phyloP scores from a whole-genome alignment of 306 rosid genomes.

The Betula pendula region DNA sequence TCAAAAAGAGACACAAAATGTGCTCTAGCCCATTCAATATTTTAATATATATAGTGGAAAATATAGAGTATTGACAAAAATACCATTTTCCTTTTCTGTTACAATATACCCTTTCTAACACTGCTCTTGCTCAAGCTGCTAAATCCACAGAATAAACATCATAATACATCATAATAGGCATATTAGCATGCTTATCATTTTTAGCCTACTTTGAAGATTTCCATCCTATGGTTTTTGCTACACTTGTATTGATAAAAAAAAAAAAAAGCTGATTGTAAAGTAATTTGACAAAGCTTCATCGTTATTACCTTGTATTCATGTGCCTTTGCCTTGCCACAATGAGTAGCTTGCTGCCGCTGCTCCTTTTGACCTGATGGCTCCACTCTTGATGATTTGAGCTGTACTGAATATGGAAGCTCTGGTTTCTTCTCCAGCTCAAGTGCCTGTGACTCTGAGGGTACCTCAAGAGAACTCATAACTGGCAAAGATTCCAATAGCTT shows the following conservation, averaged over 20 bases:
- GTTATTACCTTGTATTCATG: neutral
- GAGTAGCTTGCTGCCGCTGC: neutral
- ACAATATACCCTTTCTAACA: no score
- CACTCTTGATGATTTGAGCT: constrained; percentile 11
- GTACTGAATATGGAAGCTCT: constrained; percentile 7
- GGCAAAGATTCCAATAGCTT: neutral
- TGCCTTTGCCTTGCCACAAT: neutral
- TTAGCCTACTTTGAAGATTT: neutral
- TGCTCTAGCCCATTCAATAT: no score
- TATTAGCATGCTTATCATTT: neutral
- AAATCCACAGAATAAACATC: neutral
- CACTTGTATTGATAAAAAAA: neutral
- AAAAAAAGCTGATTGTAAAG: neutral
- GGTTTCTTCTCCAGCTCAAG: neutral
- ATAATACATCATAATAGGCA: neutral
- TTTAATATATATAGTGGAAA: no score
- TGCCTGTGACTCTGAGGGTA: neutral
- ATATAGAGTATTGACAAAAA: no score
- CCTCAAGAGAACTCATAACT: neutral
- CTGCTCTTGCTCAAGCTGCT: neutral
- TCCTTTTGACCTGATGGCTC: neutral
- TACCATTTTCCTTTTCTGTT: no score
- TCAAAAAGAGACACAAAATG: no score
- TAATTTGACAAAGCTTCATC: neutral
- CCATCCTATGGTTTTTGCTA: neutral